Conservation (phyloP, 805 yeast species). For the Wickerhamia fluorescens region DNA sequence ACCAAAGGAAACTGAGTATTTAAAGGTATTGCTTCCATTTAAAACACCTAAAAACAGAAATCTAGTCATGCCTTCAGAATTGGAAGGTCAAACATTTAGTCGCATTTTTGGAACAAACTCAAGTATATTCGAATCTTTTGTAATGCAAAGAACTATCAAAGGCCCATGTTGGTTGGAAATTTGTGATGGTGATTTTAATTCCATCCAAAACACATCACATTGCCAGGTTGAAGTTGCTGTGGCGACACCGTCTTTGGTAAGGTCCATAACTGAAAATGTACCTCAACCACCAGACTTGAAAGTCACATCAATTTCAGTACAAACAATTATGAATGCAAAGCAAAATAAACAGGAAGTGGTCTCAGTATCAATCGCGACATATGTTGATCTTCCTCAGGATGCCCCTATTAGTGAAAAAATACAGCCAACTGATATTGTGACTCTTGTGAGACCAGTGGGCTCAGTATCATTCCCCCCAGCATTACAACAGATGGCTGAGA, state of each 20-base stretch:
- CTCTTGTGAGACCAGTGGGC: conserved; percentile 77
- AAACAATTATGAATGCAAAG: conserved; percentile 70
- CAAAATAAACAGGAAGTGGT: conserved; percentile 81
- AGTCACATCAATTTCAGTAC: conserved; percentile 67
- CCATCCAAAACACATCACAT: conserved; percentile 63
- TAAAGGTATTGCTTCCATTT: conserved; percentile 72
- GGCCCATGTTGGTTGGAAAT: conserved; percentile 97
- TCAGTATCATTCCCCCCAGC: conserved; percentile 68
- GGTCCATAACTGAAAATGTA: conserved; percentile 39
- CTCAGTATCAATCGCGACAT: conserved; percentile 72
- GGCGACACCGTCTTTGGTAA: conserved; percentile 38
- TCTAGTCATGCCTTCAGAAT: conserved; percentile 48
- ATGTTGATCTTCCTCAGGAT: conserved; percentile 64
- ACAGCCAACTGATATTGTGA: conserved; percentile 54
- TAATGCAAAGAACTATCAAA: conserved; percentile 76
- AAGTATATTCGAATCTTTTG: conserved; percentile 77
- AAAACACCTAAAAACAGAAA: conserved; percentile 50
- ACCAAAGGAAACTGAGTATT: conserved; percentile 73
- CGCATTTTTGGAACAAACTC: conserved; percentile 76
- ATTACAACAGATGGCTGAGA: conserved; percentile 52
- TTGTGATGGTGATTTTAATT: conserved; percentile 50
- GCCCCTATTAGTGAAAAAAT: conserved; percentile 58
- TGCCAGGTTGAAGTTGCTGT: conserved; percentile 72
- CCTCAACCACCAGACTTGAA: conserved; percentile 60
- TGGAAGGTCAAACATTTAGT: conserved; percentile 69